Base-by-base conservation (phyloP, 257 asterid genomes). In the Solanum bulbocastanum region DNA sequence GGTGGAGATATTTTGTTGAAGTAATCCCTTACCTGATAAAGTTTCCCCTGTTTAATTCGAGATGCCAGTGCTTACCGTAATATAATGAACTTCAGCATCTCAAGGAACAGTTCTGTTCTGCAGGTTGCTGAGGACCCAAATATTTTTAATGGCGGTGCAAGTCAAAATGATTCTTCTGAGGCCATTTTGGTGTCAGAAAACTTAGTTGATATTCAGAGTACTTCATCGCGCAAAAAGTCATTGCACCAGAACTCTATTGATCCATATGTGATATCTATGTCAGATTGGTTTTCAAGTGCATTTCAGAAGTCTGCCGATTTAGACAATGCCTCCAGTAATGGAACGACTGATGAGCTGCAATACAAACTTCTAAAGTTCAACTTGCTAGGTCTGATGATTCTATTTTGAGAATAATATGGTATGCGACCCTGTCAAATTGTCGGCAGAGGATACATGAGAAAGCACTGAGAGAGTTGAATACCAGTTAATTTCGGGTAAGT, bases 381-480 rank as follows among this genome's bases (percentile, higher is more conserved):
- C 87, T 90, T 46, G 89, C 89, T 78, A 93, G 90, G 83, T 74
- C 89, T 87, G 93, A 89, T 76, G 92, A 78, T 71, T 73, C 85
- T 71, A 65, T 87, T 12, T 90, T 91, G 83, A 92, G 89, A 91
- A 88, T 94, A 65, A 83, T 82, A 83, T 89, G 93, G 84, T 92
- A 93, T 91, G 88, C 92, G 86, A 92, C 92, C 88, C 88, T 96
- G 93, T 91, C 94, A 90, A 89, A 90, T 86, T 92, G 91, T 92
- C 96, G 96, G 89, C 89, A 83, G 90, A 91, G 89, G 91, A 86
- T 97, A 88, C 92, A 94, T 73, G 94, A 96, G 44, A 87, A 89
- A 87, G 95, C 94, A 86, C 91, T 95, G 88, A 89, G 90, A 65
- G 91, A 91, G 87, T 88, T 94, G 93, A 92, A 93, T n/a, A n/a